These are phyloP conservation scores for Austroboletus novae-zelandiae DNA, from an alignment of 1,284 basidiomycete species.

Conservation along the genomic window DNA sequence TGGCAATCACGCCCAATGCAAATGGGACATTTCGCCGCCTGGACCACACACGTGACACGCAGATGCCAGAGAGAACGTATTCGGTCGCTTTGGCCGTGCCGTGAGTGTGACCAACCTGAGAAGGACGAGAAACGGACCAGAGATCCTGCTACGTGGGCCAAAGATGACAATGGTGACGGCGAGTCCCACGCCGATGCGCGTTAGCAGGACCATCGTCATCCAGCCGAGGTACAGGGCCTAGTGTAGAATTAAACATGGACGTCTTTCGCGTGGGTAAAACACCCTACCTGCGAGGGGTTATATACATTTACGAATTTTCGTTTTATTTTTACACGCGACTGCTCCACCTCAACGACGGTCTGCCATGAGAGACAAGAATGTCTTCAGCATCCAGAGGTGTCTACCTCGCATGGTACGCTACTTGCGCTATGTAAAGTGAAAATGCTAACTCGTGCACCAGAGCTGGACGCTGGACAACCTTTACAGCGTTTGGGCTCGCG, in stretches of 20 bases:
- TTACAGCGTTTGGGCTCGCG: slow-evolving; percentile 75
- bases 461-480: slow-evolving; percentile 81
- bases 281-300: too few species aligned
- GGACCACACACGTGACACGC: slow-evolving; percentile 13
- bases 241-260: background rate
- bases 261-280: too few species aligned
- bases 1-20: slow-evolving; percentile 12
- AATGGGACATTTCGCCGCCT: slow-evolving; percentile 2
- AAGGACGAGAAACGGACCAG: slow-evolving; percentile 2
- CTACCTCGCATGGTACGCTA: slow-evolving; percentile 48
- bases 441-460: slow-evolving; percentile 40
- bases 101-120: background rate
- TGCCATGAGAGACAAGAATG: slow-evolving; percentile 43
- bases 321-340: background rate
- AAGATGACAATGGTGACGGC: slow-evolving; percentile 9
- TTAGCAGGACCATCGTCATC: slow-evolving; percentile 3
- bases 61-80: slow-evolving; percentile 16
- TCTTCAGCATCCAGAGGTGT: slow-evolving; percentile 42
- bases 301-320: too few species aligned
- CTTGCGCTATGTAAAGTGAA: background rate
- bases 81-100: slow-evolving; percentile 7
- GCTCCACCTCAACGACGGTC: background rate
- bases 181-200: slow-evolving; percentile 11
- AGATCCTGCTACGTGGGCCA: slow-evolving; percentile 17
- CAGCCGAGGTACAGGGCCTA: slow-evolving; percentile 21